Percentiles rank a stretch among this genome's conserved stretches.
These are phyloP conservation scores for Tothia fuscella DNA, from an alignment of 2,329 filamentous ascomycete genomes.

Conservation along the genomic window DNA sequence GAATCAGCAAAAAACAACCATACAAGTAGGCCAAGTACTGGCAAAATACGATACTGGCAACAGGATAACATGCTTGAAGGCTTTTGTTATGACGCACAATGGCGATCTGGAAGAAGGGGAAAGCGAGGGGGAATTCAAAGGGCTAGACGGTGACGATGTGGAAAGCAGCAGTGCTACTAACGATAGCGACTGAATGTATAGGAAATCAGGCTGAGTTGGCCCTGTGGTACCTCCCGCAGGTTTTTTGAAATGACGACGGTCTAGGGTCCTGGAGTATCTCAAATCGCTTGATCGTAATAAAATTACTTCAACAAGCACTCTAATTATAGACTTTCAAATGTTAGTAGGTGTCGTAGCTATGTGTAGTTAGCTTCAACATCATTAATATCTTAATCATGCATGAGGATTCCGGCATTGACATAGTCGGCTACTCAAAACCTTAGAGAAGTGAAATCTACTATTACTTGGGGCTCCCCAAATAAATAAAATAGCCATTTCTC, in stretches of 20 bases:
- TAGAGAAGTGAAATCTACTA: no score
- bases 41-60: constrained; percentile 76
- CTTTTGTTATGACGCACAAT: constrained; percentile 55
- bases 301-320: no score
- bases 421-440: no score
- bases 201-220: not conserved
- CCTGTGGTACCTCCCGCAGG: not conserved
- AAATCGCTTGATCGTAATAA: not conserved
- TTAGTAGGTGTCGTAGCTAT: no score
- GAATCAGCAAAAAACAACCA: constrained; percentile 12
- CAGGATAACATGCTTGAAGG: constrained; percentile 76
- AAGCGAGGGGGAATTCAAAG: constrained; percentile 23
- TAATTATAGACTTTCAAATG: no score
- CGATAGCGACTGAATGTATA: not conserved
- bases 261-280: no score
- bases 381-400: no score
- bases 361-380: no score
- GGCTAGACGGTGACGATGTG: constrained; percentile 13
- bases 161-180: constrained; percentile 6
- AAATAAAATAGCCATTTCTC: no score
- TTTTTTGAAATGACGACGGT: not conserved
- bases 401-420: no score
- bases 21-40: constrained; percentile 53
- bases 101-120: constrained; percentile 48
- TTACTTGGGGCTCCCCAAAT: no score